Percentiles rank a stretch among this genome's conserved stretches.
These are phyloP conservation scores for Dendrobium officinale DNA, from an alignment of 106 monocot species.

Conservation along the genomic window DNA sequence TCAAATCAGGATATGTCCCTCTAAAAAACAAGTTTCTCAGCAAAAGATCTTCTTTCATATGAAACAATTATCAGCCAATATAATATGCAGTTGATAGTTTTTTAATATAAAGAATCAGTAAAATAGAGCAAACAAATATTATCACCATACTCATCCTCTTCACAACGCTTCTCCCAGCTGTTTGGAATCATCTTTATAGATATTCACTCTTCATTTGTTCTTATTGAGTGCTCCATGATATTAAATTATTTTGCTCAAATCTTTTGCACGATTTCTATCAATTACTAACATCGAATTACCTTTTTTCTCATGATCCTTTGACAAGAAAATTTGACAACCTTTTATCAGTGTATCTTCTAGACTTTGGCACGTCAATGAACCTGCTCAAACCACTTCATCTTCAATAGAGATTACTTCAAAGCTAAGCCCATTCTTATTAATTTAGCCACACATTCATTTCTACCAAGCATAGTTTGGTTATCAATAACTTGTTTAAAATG, in stretches of 20 bases:
- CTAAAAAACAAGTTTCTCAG: not conserved
- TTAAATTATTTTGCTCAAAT: not conserved
- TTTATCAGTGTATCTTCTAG: not conserved
- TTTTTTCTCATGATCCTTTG: not conserved
- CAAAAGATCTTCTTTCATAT: not conserved
- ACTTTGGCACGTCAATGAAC: not conserved
- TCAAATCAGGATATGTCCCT: not conserved
- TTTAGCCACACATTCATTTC: not conserved
- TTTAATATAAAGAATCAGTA: not conserved
- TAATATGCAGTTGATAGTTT: not conserved
- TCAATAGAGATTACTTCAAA: too few relatives aligned
- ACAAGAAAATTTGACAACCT: not conserved
- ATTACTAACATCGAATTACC: not conserved
- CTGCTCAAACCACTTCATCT: not conserved
- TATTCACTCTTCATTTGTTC: too few relatives aligned
- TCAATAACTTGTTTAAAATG: too few relatives aligned
- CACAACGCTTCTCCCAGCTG: not conserved
- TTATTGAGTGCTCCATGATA: not conserved
- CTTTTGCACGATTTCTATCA: not conserved
- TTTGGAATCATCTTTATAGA: not conserved
- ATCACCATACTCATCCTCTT: not conserved
- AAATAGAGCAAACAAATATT: not conserved
- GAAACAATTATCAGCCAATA: not conserved
- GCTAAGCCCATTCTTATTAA: not conserved
- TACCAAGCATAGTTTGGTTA: too few relatives aligned